These are phyloP conservation scores for Mycena chlorophos DNA, from an alignment of 768 basidiomycete genomes.

Conservation along the genomic window DNA sequence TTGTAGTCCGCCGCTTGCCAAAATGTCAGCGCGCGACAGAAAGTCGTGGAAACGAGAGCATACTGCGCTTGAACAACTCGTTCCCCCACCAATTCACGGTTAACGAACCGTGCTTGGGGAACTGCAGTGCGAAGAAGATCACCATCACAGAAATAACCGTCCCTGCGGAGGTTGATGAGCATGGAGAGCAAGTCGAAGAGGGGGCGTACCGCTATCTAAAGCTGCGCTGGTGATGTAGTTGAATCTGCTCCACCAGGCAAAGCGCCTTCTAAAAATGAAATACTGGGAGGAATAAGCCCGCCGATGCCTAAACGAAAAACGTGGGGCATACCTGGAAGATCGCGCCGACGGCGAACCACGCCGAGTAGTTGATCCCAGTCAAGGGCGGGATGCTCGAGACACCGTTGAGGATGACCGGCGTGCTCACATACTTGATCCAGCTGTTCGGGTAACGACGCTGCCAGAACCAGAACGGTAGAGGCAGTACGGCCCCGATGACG, in stretches of 20 bases:
- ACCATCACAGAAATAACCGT: conserved; percentile 67
- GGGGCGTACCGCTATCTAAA: conserved; percentile 56
- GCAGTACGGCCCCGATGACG: conserved; percentile 76
- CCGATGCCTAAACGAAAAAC: too few species aligned
- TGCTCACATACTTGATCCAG: conserved; percentile 77
- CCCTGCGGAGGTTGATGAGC: conserved; percentile 38
- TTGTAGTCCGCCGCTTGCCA: too few species aligned
- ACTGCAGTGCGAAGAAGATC: conserved; percentile 79
- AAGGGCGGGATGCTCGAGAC: conserved; percentile 84
- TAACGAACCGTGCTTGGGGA: conserved; percentile 56
- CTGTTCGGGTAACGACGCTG: conserved; percentile 76
- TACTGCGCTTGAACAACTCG: conserved; percentile 56
- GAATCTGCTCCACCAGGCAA: conserved; percentile 92
- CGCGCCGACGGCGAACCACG: conserved; percentile 86
- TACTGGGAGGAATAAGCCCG: conserved; percentile 45
- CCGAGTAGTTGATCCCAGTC: conserved; percentile 90
- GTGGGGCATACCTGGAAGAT: conserved; percentile 56
- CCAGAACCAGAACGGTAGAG: conserved; percentile 86
- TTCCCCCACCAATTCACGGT: conserved; percentile 76
- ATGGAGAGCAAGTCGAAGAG: not conserved
- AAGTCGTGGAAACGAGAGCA: too few species aligned
- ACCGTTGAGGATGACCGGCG: conserved; percentile 83
- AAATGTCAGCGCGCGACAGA: too few species aligned
- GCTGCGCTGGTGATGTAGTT: conserved; percentile 87
- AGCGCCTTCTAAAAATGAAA: conserved; percentile 66